Conservation (phyloP, 2,329 filamentous ascomycete genomes). For the Calonectria fujianensis region DNA sequence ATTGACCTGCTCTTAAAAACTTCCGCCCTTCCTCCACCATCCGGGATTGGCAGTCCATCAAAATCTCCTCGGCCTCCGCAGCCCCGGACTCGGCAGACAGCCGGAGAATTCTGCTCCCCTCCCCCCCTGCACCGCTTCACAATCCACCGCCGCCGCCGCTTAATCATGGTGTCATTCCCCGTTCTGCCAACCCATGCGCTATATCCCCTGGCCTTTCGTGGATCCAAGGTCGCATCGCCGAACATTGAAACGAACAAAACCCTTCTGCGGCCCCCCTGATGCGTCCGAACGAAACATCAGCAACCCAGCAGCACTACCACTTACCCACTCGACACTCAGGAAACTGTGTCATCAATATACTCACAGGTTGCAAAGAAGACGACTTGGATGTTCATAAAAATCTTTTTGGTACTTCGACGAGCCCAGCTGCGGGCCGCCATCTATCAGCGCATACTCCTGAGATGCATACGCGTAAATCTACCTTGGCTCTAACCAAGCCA, state of each 20-base stretch:
- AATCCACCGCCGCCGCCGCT: background rate
- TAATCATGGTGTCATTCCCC: conserved; percentile 12
- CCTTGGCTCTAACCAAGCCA: conserved; percentile 3
- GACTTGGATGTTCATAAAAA: background rate
- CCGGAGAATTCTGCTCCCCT: background rate
- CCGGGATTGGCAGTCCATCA: conserved; percentile 11
- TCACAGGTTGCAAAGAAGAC: background rate
- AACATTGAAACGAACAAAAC: conserved; percentile 30
- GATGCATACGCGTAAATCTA: conserved; percentile 25
- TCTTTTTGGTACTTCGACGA: conserved; percentile 10
- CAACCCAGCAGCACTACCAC: background rate
- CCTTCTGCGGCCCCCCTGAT: background rate
- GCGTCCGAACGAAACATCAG: background rate
- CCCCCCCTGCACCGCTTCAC: background rate
- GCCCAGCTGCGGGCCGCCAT: conserved; percentile 12
- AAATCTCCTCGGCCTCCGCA: conserved; percentile 12
- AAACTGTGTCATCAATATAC: background rate
- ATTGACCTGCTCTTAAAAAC: background rate
- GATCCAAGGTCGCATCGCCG: conserved; percentile 30
- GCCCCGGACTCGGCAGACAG: background rate
- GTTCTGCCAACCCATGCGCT: background rate
- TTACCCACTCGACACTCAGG: background rate
- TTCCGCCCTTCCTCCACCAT: background rate
- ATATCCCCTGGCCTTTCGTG: background rate
- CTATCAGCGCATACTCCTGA: conserved; percentile 20